Base-by-base conservation (phyloP, 2,329 filamentous ascomycete species). In the Aspergillus pseudoglaucus region DNA sequence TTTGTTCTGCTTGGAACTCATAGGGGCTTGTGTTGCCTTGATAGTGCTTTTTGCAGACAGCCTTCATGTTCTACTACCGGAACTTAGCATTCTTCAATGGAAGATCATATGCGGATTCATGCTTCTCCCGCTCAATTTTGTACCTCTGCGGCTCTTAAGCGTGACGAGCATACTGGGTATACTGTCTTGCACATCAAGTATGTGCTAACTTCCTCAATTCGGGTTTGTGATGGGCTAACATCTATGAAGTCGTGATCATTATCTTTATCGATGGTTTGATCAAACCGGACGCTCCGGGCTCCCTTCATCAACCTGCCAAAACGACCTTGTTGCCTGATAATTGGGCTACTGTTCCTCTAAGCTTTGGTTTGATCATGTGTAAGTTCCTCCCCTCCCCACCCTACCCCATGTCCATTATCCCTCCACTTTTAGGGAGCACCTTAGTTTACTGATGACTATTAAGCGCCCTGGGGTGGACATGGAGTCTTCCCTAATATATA, bases 101-200 rank as follows among this genome's bases (percentile, higher is more conserved):
- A 97, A 97, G 70, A 74, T 91, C 27, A 68, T 95, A 25, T 94
- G 90, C 65, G 85, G 88, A 14, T 51, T 88, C 15, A 74, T 95
- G 47, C 74, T 97, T 55, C 74, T 94, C 49, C 87, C 90, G 10
- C 75, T 97, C 45, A 89, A 87, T 61, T 94, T 95, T 64, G 72
- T 94, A 30, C 91, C 93, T 1, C 72, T 97, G 51, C 82, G 88
- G 30, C 74, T 90, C 47, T 72, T 98, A 51, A 95, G 89, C 58
- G 89, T 95, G 61, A 95, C 89, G 22, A 95, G 89, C 64, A 83
- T 97, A 48, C 74, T 97, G 52, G 91, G 91, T n/a, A 95, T 98
- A 45, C 75, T 96, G 57, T 90, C 82, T 48, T 95, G 88, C 57
- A 85, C 95, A 55, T 84, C 84, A 60, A 96, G 88, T 91, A 74